Evolutionary conservation across 306 rosid genomes (phyloP).

Genomic region (Cucurbita maxima): DNA sequence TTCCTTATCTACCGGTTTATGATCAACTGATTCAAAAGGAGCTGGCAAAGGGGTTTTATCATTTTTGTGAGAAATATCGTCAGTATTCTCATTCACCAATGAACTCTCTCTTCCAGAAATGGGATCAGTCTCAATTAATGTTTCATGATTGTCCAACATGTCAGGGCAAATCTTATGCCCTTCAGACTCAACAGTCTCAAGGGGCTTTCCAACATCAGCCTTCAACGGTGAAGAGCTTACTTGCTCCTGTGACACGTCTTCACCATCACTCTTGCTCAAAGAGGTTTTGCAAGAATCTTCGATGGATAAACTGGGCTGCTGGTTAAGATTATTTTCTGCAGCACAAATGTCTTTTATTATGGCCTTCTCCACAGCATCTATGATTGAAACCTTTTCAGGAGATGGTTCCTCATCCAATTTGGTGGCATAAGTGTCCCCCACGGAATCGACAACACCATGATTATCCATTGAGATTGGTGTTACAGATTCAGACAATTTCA

Average conservation of each 20-base stretch:
- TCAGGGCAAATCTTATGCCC: slow-evolving; percentile 20
- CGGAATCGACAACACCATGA: slow-evolving; percentile 17
- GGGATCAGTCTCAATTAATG: slow-evolving; percentile 15
- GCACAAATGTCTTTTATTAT: slow-evolving; percentile 19
- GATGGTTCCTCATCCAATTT: slow-evolving; percentile 21
- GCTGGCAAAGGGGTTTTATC: slow-evolving; percentile 19
- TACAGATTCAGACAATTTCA: slow-evolving; percentile 50
- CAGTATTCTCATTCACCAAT: slow-evolving; percentile 18
- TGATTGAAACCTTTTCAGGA: slow-evolving; percentile 12
- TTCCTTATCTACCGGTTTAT: slow-evolving; percentile 26
- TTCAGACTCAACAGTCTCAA: slow-evolving; percentile 17
- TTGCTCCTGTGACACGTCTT: slow-evolving; percentile 21
- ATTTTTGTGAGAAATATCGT: slow-evolving; percentile 18
- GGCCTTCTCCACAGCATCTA: slow-evolving; percentile 34
- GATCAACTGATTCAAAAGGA: slow-evolving; percentile 16
- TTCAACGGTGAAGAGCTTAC: slow-evolving; percentile 18
- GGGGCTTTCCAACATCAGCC: slow-evolving; percentile 15
- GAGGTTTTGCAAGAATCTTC: slow-evolving; percentile 24
- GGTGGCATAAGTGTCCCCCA: slow-evolving; percentile 16
- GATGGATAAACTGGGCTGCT: slow-evolving; percentile 21
- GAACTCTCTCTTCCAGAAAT: slow-evolving; percentile 21
- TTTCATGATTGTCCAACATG: slow-evolving; percentile 20
- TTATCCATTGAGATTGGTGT: slow-evolving; percentile 20
- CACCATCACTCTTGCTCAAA: slow-evolving; percentile 15
- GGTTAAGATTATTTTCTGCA: slow-evolving; percentile 21